Percentiles rank a stretch among this genome's conserved stretches.
Conservation (phyloP, 371 early-diverging fungal genomes). For the Rhizopus stolonifer region DNA sequence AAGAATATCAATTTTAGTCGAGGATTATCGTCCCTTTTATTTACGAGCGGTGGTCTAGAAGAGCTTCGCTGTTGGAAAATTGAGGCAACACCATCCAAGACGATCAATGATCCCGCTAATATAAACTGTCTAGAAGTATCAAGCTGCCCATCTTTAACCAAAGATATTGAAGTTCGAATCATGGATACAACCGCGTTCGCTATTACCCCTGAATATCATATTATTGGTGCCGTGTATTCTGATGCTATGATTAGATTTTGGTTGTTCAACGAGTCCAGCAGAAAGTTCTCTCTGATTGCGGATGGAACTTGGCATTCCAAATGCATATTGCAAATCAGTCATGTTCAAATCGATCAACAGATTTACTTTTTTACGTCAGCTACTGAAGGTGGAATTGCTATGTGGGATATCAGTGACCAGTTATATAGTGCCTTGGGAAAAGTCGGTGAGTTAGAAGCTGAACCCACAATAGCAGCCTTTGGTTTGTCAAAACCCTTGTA, state of each 20-base stretch:
- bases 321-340: constrained; percentile 57
- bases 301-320: constrained; percentile 60
- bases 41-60: constrained; percentile 57
- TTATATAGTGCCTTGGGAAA: constrained; percentile 24
- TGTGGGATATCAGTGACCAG: constrained; percentile 50
- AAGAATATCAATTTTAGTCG: constrained; percentile 41
- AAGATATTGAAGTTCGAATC: constrained; percentile 55
- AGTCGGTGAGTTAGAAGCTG: constrained; percentile 21
- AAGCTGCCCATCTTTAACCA: constrained; percentile 46
- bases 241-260: constrained; percentile 62
- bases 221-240: constrained; percentile 59
- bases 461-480: constrained; percentile 32
- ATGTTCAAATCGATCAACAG: constrained; percentile 35
- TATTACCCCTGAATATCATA: constrained; percentile 37
- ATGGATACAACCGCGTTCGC: constrained; percentile 57
- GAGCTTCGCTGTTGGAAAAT: constrained; percentile 56
- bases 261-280: constrained; percentile 53
- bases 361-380: constrained; percentile 57
- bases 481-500: constrained; percentile 34
- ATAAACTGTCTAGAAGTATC: constrained; percentile 55
- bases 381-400: constrained; percentile 58
- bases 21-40: constrained; percentile 39
- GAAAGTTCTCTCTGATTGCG: constrained; percentile 49
- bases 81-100: constrained; percentile 21
- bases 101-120: constrained; percentile 7